Percentiles rank a stretch among this genome's conserved stretches.
These are phyloP conservation scores for Prunus kanzakura DNA, from an alignment of 306 rosid genomes.

Conservation along the genomic window DNA sequence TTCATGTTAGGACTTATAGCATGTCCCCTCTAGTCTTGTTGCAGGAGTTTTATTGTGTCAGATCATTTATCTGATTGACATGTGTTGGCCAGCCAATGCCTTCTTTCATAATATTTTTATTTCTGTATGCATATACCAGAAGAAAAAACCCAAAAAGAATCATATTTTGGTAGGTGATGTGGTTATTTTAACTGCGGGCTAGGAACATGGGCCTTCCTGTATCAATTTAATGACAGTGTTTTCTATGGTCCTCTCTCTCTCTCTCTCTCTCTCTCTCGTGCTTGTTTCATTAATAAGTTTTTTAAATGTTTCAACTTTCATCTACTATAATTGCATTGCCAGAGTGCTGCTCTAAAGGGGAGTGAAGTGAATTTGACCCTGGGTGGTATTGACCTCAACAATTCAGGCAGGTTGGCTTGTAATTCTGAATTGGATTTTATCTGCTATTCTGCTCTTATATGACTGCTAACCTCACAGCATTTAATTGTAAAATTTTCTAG, in stretches of 20 bases:
- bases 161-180: no score
- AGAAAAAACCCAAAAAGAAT: no score
- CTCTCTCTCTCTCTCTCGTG: neutral
- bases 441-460: conserved; percentile 12
- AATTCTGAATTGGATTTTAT: conserved; percentile 23
- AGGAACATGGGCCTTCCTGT: no score
- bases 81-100: no score
- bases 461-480: conserved; percentile 25
- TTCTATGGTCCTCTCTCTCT: neutral
- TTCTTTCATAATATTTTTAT: no score
- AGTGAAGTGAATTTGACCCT: conserved; percentile 93
- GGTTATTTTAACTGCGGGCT: no score
- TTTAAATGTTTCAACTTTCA: conserved; percentile 9
- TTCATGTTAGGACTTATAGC: no score
- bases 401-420: conserved; percentile 99
- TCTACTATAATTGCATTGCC: conserved; percentile 16
- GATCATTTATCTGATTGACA: no score
- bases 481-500: conserved; percentile 47
- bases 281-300: neutral
- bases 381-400: conserved; percentile 99
- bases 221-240: no score
- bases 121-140: no score
- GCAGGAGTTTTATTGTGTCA: no score
- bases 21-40: no score
- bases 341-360: conserved; percentile 76